Percentiles rank a stretch among this genome's conserved stretches.
Conservation (phyloP, 805 yeast genomes). For the Candida morakotiae region DNA sequence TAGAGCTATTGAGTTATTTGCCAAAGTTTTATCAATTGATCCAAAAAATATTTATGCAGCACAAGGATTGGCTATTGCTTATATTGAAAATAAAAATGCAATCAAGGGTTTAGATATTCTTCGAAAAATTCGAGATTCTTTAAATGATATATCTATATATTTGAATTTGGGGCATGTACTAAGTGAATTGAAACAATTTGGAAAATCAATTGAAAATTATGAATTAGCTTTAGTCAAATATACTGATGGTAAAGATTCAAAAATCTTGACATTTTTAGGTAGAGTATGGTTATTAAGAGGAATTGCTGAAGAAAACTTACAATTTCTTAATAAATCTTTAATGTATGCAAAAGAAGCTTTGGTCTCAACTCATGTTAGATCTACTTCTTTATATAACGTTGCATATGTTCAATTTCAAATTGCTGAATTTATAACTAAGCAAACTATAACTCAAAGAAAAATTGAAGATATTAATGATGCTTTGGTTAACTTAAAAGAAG, state of each 20-base stretch:
- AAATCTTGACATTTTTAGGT: constrained; percentile 69
- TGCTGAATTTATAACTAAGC: constrained; percentile 74
- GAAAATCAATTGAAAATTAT: constrained; percentile 85
- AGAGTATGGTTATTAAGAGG: constrained; percentile 88
- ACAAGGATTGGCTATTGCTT: constrained; percentile 91
- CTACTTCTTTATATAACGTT: constrained; percentile 64
- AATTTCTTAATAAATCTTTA: constrained; percentile 58
- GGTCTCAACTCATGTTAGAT: constrained; percentile 30
- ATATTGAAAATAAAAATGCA: constrained; percentile 77
- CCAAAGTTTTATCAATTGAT: constrained; percentile 83
- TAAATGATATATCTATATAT: constrained; percentile 78
- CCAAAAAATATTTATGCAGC: constrained; percentile 91
- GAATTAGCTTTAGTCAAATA: constrained; percentile 71
- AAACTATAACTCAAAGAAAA: constrained; percentile 53
- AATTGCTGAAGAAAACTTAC: constrained; percentile 56
- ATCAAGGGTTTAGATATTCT: constrained; percentile 80
- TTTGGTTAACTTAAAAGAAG: constrained; percentile 54
- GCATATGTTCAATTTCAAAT: constrained; percentile 83
- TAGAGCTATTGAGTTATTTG: constrained; percentile 88
- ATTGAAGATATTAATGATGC: constrained; percentile 58
- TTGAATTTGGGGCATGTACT: constrained; percentile 86
- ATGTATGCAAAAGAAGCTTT: constrained; percentile 60
- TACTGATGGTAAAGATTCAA: constrained; percentile 60
- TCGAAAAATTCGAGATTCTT: constrained; percentile 84
- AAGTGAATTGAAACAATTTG: constrained; percentile 73